Conservation (phyloP, 2,329 filamentous ascomycete genomes). For the Mycosphaerelloides madeirae region DNA sequence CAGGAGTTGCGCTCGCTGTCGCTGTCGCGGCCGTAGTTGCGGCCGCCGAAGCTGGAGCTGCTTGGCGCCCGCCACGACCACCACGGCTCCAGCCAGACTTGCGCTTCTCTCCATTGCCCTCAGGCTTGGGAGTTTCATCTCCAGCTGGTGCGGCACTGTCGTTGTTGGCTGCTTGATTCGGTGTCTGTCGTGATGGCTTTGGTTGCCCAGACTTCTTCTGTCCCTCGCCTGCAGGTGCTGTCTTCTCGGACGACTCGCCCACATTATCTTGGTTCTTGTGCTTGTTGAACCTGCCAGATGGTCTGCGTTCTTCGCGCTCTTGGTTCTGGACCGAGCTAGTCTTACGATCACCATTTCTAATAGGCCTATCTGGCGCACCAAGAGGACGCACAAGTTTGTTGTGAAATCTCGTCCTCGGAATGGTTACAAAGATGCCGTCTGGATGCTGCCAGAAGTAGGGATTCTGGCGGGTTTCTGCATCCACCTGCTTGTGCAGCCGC, state of each 20-base stretch:
- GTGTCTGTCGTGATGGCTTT: constrained; percentile 5
- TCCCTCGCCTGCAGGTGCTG: not conserved
- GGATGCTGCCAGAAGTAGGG: constrained; percentile 19
- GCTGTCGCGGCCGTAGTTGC: not conserved
- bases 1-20: too few relatives aligned
- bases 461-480: constrained; percentile 11
- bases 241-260: not conserved
- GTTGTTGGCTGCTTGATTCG: constrained; percentile 1
- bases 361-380: constrained; percentile 5
- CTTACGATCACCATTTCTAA: constrained; percentile 11
- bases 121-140: not conserved
- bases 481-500: constrained; percentile 12
- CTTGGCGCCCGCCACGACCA: not conserved
- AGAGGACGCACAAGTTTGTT: constrained; percentile 20
- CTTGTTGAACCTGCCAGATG: constrained; percentile 16
- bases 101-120: not conserved
- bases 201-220: not conserved
- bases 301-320: constrained; percentile 13
- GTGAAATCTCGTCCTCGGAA: constrained; percentile 20
- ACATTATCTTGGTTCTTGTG: constrained; percentile 3
- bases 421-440: constrained; percentile 25
- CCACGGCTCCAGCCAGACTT: not conserved
- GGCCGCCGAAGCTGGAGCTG: not conserved
- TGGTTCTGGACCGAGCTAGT: constrained; percentile 2
- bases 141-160: not conserved